phyloP scores from a whole-genome alignment of 2,329 filamentous ascomycete species.

The Talaromyces albobiverticillius region DNA sequence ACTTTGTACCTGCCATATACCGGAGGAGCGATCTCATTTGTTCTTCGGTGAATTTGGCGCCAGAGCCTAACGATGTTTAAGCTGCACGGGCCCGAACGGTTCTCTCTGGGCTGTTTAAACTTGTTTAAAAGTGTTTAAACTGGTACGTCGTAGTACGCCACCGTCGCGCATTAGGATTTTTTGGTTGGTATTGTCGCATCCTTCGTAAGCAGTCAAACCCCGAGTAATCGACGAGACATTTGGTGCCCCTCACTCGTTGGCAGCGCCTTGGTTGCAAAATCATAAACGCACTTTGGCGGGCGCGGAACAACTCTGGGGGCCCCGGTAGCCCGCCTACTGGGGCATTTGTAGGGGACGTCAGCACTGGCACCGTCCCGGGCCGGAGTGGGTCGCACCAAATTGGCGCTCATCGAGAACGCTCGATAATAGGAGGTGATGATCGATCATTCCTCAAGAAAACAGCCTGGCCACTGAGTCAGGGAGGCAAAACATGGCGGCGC shows the following conservation, averaged over 20 bases:
- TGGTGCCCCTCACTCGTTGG: slow-evolving; percentile 17
- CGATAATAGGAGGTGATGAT: too few species aligned
- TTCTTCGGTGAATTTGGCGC: slow-evolving; percentile 13
- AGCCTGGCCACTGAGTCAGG: too few species aligned
- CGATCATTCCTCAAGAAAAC: too few species aligned
- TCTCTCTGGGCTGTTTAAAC: neutral
- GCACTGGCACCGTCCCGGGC: slow-evolving; percentile 21
- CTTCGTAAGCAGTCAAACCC: neutral
- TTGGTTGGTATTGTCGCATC: neutral
- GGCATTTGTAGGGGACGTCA: slow-evolving; percentile 20
- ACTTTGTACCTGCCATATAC: slow-evolving; percentile 40
- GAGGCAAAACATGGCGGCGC: too few species aligned
- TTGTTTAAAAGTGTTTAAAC: too few species aligned
- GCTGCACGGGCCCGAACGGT: neutral
- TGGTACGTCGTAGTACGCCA: neutral
- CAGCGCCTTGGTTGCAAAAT: slow-evolving; percentile 19
- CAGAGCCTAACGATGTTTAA: neutral
- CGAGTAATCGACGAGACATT: slow-evolving; percentile 14
- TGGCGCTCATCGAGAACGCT: slow-evolving; percentile 32
- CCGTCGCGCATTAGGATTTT: neutral
- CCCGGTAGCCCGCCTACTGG: slow-evolving; percentile 22
- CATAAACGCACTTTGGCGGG: neutral
- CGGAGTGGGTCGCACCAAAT: slow-evolving; percentile 24
- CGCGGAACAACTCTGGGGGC: slow-evolving; percentile 23
- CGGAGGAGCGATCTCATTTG: slow-evolving; percentile 28